phyloP scores from a whole-genome alignment of 495 filamentous ascomycete species.

The Durotheca rogersii region DNA sequence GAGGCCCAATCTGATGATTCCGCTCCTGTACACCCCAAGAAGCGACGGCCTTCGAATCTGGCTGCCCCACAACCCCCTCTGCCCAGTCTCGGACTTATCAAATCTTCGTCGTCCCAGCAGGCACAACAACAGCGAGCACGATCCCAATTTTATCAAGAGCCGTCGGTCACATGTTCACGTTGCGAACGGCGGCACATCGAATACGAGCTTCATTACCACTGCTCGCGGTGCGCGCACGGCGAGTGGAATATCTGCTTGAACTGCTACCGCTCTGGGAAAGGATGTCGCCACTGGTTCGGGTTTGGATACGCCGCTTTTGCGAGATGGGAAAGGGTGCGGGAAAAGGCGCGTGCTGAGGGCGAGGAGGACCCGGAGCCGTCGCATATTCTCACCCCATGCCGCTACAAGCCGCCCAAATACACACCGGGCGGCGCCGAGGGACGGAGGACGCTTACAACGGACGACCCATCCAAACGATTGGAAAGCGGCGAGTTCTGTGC shows the following conservation, averaged over 20 bases:
- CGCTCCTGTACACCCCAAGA: slow-evolving; percentile 16
- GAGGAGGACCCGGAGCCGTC: slow-evolving; percentile 48
- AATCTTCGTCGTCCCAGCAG: slow-evolving; percentile 26
- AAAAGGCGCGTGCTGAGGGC: slow-evolving; percentile 31
- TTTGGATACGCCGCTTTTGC: slow-evolving; percentile 65
- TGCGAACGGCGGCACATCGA: slow-evolving; percentile 69
- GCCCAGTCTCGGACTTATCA: slow-evolving; percentile 36
- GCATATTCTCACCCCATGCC: slow-evolving; percentile 66
- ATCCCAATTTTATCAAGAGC: slow-evolving; percentile 61
- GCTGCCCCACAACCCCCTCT: slow-evolving; percentile 29
- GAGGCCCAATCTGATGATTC: slow-evolving; percentile 26
- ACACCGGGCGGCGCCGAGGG: slow-evolving; percentile 50
- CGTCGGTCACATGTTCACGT: slow-evolving; percentile 67
- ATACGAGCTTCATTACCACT: slow-evolving; percentile 80
- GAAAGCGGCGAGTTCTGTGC: slow-evolving; percentile 82
- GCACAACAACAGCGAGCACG: slow-evolving; percentile 34
- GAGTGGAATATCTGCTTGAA: slow-evolving; percentile 72
- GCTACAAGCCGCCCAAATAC: slow-evolving; percentile 60
- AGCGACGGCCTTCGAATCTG: slow-evolving; percentile 26
- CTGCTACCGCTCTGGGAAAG: slow-evolving; percentile 72
- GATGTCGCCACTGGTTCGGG: slow-evolving; percentile 77
- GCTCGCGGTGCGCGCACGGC: slow-evolving; percentile 65
- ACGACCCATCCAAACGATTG: slow-evolving; percentile 65
- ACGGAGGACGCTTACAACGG: slow-evolving; percentile 55
- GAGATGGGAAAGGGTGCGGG: slow-evolving; percentile 56